Evolutionary conservation across 2,329 filamentous ascomycete genomes (phyloP).

Genomic region (Diplodia corticola): DNA sequence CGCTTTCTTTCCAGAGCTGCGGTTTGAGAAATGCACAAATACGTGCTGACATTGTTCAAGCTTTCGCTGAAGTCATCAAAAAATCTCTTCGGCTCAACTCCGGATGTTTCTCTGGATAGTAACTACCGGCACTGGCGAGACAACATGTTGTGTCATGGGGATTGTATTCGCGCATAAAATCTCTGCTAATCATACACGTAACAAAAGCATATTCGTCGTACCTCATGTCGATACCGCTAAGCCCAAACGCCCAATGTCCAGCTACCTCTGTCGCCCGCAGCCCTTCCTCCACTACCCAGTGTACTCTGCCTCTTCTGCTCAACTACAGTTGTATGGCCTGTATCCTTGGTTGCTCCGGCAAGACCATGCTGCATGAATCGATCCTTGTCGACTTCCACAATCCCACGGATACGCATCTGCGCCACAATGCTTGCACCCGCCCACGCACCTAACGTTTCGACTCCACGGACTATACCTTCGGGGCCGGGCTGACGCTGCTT

Average conservation of each 20-base stretch:
- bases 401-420: conserved; percentile 66
- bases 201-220: not conserved
- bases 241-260: conserved; percentile 45
- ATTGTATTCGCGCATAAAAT: too few relatives aligned
- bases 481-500: conserved; percentile 44
- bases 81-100: not conserved
- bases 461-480: conserved; percentile 62
- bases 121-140: too few relatives aligned
- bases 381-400: conserved; percentile 71
- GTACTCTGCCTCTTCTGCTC: conserved; percentile 19
- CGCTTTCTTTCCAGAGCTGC: not conserved
- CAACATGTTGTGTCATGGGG: too few relatives aligned
- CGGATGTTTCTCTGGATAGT: not conserved
- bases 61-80: not conserved
- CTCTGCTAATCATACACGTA: not conserved
- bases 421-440: conserved; percentile 70
- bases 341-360: conserved; percentile 57
- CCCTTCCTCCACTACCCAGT: conserved; percentile 11
- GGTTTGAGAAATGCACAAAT: not conserved
- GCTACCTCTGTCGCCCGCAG: conserved; percentile 37
- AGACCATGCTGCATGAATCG: conserved; percentile 68
- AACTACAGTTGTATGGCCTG: conserved; percentile 24
- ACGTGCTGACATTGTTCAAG: not conserved
- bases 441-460: conserved; percentile 73
- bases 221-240: conserved; percentile 21